A percentile compares a stretch with the other conserved stretches of the same genome.
phyloP scores from a whole-genome alignment of 106 monocot species.

The Dactylorhiza incarnata region DNA sequence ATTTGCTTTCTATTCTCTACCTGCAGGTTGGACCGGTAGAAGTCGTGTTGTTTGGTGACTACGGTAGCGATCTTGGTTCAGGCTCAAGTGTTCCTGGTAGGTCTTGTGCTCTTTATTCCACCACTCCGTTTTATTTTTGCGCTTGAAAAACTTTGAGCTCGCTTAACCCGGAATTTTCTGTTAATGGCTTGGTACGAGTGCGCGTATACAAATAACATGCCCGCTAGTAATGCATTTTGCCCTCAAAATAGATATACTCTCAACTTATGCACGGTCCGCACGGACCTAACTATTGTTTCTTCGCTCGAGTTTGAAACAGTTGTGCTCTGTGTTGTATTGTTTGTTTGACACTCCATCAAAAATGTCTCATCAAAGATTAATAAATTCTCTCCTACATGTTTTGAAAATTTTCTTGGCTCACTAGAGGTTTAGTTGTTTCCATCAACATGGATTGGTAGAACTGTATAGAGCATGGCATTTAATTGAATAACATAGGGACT shows the following conservation, averaged over 20 bases:
- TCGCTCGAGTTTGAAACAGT: background rate
- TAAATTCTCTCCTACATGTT: background rate
- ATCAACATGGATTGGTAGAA: background rate
- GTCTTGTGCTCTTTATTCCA: background rate
- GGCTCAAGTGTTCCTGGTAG: slow-evolving; percentile 84
- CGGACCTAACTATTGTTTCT: background rate
- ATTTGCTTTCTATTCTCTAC: background rate
- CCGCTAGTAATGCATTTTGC: background rate
- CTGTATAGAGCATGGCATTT: too few relatives aligned
- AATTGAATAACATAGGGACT: too few relatives aligned
- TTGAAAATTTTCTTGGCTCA: background rate
- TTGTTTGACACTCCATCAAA: background rate
- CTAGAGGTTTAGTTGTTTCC: background rate
- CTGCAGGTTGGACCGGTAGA: slow-evolving; percentile 77
- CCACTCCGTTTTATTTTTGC: background rate
- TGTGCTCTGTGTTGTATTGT: background rate
- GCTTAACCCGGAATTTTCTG: too few relatives aligned
- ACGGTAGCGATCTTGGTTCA: slow-evolving; percentile 89
- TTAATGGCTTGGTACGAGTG: too few relatives aligned
- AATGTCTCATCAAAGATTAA: background rate
- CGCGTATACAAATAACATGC: too few relatives aligned
- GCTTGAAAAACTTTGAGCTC: too few relatives aligned
- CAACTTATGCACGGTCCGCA: background rate
- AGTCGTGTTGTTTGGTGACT: slow-evolving; percentile 78
- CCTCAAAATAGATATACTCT: background rate